Evolutionary conservation across 495 filamentous ascomycete species (phyloP).

Genomic region (Penicillium angulare): DNA sequence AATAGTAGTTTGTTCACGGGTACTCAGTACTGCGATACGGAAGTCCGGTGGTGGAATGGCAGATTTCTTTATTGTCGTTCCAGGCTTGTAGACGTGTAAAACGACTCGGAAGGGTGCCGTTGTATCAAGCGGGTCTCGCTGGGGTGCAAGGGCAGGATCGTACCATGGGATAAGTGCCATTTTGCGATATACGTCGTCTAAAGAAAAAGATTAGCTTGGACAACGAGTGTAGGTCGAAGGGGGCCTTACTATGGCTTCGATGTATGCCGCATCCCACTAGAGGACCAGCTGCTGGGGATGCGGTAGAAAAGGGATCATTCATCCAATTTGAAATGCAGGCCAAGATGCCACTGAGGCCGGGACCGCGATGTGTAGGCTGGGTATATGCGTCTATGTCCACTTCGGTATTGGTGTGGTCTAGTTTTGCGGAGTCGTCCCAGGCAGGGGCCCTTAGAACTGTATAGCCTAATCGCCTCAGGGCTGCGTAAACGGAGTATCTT

Average conservation of each 20-base stretch:
- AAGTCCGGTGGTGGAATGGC: constrained; percentile 77
- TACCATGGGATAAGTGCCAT: constrained; percentile 74
- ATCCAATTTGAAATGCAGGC: constrained; percentile 36
- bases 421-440: constrained; percentile 41
- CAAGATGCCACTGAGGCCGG: constrained; percentile 36
- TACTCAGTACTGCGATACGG: constrained; percentile 74
- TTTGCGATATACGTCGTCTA: constrained; percentile 68
- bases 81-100: constrained; percentile 79
- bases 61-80: constrained; percentile 68
- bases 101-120: constrained; percentile 62
- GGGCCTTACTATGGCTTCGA: constrained; percentile 60
- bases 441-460: constrained; percentile 66
- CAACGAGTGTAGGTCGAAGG: not conserved
- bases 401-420: constrained; percentile 1
- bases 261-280: constrained; percentile 75
- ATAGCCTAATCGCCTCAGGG: constrained; percentile 82
- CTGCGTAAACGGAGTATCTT: constrained; percentile 80
- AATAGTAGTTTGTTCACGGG: constrained; percentile 60
- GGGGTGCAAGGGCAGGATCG: constrained; percentile 45
- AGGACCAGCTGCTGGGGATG: constrained; percentile 55
- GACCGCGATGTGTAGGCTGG: constrained; percentile 16
- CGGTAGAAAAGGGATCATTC: constrained; percentile 23
- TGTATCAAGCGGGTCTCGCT: constrained; percentile 18
- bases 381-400: not conserved
- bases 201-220: not conserved